phyloP scores from a whole-genome alignment of 2,329 filamentous ascomycete species.

The Ophiostoma ulmi region DNA sequence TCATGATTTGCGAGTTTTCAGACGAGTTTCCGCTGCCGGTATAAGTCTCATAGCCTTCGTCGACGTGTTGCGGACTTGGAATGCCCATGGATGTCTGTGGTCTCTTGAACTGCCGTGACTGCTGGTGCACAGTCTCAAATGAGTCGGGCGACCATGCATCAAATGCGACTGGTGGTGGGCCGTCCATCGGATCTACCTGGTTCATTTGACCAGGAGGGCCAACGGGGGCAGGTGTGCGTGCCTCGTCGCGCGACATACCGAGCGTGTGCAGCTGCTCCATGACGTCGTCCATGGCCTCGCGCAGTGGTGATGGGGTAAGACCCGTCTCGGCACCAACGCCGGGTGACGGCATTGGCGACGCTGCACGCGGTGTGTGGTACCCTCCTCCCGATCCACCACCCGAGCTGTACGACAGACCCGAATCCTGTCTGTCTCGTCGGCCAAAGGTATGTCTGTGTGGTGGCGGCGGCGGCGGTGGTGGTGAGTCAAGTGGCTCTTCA shows the following conservation, averaged over 20 bases:
- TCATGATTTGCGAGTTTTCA: constrained; percentile 38
- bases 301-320: constrained; percentile 81
- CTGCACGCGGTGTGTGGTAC: constrained; percentile 52
- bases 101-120: constrained; percentile 34
- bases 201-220: background rate
- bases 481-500: constrained; percentile 47
- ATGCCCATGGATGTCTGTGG: constrained; percentile 74
- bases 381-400: constrained; percentile 27
- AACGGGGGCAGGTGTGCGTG: constrained; percentile 42
- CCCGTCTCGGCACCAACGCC: constrained; percentile 50
- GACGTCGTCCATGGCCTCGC: constrained; percentile 96
- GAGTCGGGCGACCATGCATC: constrained; percentile 89
- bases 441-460: constrained; percentile 64
- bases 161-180: constrained; percentile 41
- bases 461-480: constrained; percentile 77
- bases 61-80: constrained; percentile 35
- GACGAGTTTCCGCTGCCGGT: constrained; percentile 48
- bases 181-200: background rate
- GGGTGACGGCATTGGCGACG: constrained; percentile 64
- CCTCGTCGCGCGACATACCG: constrained; percentile 53
- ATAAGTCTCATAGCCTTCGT: constrained; percentile 57
- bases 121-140: constrained; percentile 56
- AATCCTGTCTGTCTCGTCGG: constrained; percentile 37
- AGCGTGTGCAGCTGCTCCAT: constrained; percentile 93
- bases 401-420: constrained; percentile 37